phyloP scores from a whole-genome alignment of 2,329 filamentous ascomycete species.

The Beauveria sp. region DNA sequence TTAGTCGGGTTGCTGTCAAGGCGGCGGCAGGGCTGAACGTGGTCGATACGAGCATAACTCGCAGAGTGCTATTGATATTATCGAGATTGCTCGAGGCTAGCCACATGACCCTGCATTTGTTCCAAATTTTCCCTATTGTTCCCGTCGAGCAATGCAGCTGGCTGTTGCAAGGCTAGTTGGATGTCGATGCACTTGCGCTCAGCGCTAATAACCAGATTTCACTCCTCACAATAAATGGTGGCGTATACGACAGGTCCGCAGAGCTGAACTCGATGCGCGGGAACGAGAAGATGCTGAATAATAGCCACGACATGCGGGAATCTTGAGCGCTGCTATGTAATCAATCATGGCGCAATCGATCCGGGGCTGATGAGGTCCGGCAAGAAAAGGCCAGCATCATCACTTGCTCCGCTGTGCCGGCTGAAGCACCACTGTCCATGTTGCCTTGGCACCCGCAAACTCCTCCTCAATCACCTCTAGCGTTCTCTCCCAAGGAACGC shows the following conservation, averaged over 20 bases:
- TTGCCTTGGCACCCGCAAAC: not conserved
- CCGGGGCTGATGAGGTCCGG: not conserved
- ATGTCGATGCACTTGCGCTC: not conserved
- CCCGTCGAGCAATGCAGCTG: not conserved
- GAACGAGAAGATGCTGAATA: not conserved
- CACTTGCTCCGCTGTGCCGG: not conserved
- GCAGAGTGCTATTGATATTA: not conserved
- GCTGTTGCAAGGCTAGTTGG: no score
- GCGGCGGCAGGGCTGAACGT: not conserved
- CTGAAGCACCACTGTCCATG: slow-evolving; percentile 1
- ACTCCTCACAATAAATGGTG: no score
- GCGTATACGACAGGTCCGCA: not conserved
- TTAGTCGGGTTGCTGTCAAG: not conserved
- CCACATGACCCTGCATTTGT: not conserved
- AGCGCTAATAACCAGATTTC: not conserved
- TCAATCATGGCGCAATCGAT: not conserved
- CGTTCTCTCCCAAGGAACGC: slow-evolving; percentile 18
- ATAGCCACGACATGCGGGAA: not conserved
- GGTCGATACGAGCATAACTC: not conserved
- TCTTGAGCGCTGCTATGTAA: not conserved
- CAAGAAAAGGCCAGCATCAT: not conserved
- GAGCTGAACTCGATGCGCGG: not conserved
- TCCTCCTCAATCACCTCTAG: slow-evolving; percentile 4
- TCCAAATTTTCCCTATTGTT: not conserved
- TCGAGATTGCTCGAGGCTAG: not conserved